These are phyloP conservation scores for Candida insectalens DNA, from an alignment of 805 yeast genomes.

Conservation along the genomic window DNA sequence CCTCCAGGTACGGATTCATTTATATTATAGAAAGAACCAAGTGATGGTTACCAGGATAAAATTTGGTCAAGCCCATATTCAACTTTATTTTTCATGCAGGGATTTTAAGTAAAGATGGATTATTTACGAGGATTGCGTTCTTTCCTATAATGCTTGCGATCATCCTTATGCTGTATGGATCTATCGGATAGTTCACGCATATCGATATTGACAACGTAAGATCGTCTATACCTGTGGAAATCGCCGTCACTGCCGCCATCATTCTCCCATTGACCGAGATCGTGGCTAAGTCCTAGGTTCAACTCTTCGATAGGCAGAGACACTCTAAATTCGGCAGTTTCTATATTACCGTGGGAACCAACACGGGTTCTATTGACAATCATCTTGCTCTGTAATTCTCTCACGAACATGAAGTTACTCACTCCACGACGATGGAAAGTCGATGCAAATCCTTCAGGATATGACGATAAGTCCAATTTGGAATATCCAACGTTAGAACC, in stretches of 20 bases:
- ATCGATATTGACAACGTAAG: constrained; percentile 33
- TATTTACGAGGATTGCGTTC: too few relatives aligned
- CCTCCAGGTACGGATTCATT: too few relatives aligned
- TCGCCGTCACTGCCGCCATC: constrained; percentile 1
- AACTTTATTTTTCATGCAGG: too few relatives aligned
- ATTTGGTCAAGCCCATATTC: too few relatives aligned
- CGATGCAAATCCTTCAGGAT: constrained; percentile 41
- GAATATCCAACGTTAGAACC: constrained; percentile 4
- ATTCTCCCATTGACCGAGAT: constrained; percentile 4
- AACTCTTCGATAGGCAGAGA: constrained; percentile 28
- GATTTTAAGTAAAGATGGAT: too few relatives aligned
- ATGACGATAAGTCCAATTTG: constrained; percentile 20
- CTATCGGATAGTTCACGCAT: constrained; percentile 31
- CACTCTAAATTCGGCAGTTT: constrained; percentile 32
- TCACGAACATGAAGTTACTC: constrained; percentile 41
- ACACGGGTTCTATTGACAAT: constrained; percentile 27
- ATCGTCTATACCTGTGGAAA: constrained; percentile 23
- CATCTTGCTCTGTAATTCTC: constrained; percentile 38
- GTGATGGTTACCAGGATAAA: too few relatives aligned
- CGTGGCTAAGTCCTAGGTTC: constrained; percentile 15
- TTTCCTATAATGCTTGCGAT: too few relatives aligned
- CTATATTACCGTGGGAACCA: constrained; percentile 15
- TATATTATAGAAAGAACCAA: too few relatives aligned
- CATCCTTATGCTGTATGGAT: too few relatives aligned
- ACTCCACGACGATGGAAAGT: constrained; percentile 38